These are phyloP conservation scores for Cicer pinnatifidum DNA, from an alignment of 306 rosid genomes.

Conservation along the genomic window DNA sequence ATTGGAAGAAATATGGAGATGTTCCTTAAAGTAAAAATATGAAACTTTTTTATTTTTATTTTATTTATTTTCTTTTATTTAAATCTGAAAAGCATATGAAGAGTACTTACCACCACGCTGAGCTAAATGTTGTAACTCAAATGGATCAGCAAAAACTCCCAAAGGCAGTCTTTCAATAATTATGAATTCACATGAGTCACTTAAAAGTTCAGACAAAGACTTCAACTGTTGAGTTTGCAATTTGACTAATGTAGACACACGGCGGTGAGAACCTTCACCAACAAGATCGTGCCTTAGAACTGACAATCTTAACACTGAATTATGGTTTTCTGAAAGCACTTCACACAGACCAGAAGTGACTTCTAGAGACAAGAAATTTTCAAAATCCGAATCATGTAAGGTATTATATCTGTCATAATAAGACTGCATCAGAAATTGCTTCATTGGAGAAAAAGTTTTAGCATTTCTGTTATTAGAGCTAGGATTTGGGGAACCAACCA, in stretches of 20 bases:
- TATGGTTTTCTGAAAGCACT: constrained; percentile 48
- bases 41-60: background rate
- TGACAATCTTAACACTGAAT: constrained; percentile 49
- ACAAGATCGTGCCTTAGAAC: constrained; percentile 54
- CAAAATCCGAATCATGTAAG: constrained; percentile 60
- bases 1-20: constrained; percentile 35
- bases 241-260: constrained; percentile 58
- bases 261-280: constrained; percentile 85
- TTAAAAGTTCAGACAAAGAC: constrained; percentile 48
- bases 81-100: constrained; percentile 8
- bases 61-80: background rate
- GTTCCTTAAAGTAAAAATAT: constrained; percentile 3
- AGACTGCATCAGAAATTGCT: constrained; percentile 60
- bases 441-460: constrained; percentile 42
- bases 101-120: constrained; percentile 68
- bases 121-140: constrained; percentile 80
- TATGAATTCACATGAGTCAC: constrained; percentile 58
- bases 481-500: constrained; percentile 42
- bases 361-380: constrained; percentile 59
- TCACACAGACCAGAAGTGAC: constrained; percentile 54
- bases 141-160: constrained; percentile 87
- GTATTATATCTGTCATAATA: constrained; percentile 53
- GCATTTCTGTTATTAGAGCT: constrained; percentile 19
- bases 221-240: constrained; percentile 42
- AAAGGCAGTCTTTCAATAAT: constrained; percentile 72